These are phyloP conservation scores for Letharia lupina DNA, from an alignment of 495 filamentous ascomycete genomes.

Conservation along the genomic window DNA sequence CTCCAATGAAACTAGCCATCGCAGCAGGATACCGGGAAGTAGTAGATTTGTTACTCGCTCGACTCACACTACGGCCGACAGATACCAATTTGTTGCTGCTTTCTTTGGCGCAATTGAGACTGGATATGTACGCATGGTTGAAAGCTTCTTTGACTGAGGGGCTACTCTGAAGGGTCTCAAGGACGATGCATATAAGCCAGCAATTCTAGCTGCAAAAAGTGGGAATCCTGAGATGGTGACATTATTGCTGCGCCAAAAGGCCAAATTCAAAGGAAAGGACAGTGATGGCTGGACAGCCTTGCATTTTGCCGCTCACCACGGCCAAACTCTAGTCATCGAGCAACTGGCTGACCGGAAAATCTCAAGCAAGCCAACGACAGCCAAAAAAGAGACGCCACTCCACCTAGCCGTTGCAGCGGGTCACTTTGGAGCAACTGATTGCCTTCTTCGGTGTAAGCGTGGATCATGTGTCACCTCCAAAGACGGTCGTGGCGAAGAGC, in stretches of 20 bases:
- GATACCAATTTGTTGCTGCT: conserved; percentile 19
- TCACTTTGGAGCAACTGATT: conserved; percentile 16
- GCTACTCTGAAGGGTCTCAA: conserved; percentile 10
- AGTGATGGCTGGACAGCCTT: conserved; percentile 17
- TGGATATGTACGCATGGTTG: conserved; percentile 20
- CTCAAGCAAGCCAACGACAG: conserved; percentile 6
- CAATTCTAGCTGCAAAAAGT: conserved; percentile 13
- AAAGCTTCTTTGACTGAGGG: conserved; percentile 9
- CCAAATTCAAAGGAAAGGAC: conserved; percentile 3
- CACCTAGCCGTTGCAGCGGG: conserved; percentile 21
- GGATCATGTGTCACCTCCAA: conserved; percentile 15
- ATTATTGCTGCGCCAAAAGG: conserved; percentile 9
- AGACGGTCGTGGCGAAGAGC: conserved; percentile 23
- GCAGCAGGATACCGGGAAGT: too few species aligned
- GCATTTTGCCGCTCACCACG: conserved; percentile 16
- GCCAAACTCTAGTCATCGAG: conserved; percentile 16
- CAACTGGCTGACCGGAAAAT: conserved; percentile 2
- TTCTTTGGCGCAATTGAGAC: conserved; percentile 26
- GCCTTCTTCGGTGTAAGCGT: conserved; percentile 21
- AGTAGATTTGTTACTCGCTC: too few species aligned
- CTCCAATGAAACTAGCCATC: too few species aligned
- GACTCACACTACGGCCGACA: background rate
- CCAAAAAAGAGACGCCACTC: conserved; percentile 22
- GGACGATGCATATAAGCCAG: conserved; percentile 6
- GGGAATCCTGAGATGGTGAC: conserved; percentile 15